Base-by-base conservation (phyloP, 2,329 filamentous ascomycete species). In the Lachnellula arida region DNA sequence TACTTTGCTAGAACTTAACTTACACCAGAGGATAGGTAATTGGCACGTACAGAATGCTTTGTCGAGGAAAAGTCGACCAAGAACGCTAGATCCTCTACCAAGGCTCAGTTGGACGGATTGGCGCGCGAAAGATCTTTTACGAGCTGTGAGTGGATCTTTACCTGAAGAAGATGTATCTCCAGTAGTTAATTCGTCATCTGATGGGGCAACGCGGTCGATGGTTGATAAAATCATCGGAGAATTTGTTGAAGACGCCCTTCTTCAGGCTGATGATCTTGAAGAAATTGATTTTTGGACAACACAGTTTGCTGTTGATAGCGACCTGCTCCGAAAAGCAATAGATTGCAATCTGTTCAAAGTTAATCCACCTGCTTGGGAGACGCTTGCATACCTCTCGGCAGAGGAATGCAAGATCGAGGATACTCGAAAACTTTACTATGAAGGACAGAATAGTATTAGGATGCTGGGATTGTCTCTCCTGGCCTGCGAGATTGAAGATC, bases 11-110 rank as follows among this genome's bases (percentile, higher is more conserved):
- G 43, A 46, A 46, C 43, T 46, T 46, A 46, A 19, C 43, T 46
- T 46, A 46, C 11, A 46, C 43, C 11, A 46, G 43, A 46, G 43
- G 43, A 46, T 46, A 46, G 43, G 43, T 46, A 46, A 46, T 46
- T 46, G 43, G 43, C 11, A 46, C 17, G 43, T 46, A 22, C 43
- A 46, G 43, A 46, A 46, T 46, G 43, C 12, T 46, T 46, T 46
- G 43, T 46, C 43, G 43, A 46, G 43, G 43, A 46, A 46, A 46
- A 46, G 43, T 46, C 43, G 43, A 46, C 43, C 43, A 46, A 46
- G 43, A 25, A 46, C 43, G 43, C 43, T 46, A 46, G 43, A 46
- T 46, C 43, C 43, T 46, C 43, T 46, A 46, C 43, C 11, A 46
- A 46, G 43, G 43, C 43, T 46, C 22, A 46, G 17, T 46, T 46